phyloP scores from a whole-genome alignment of 2,329 filamentous ascomycete genomes.

The Gliomastix tumulicola region DNA sequence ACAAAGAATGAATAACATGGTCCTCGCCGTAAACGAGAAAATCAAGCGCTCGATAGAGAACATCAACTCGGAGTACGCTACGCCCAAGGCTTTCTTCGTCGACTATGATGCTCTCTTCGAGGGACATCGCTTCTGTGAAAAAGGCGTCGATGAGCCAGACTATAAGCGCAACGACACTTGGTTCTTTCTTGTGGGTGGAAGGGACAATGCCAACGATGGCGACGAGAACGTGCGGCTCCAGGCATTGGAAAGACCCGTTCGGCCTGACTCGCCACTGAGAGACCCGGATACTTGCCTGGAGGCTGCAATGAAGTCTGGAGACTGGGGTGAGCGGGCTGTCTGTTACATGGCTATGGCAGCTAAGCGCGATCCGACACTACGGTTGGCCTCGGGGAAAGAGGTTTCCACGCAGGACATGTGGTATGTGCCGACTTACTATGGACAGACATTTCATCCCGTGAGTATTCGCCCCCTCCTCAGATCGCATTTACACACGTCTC shows the following conservation, averaged over 20 bases:
- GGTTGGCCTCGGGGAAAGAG: slow-evolving; percentile 15
- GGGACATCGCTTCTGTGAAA: slow-evolving; percentile 37
- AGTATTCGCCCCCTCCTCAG: slow-evolving; percentile 5
- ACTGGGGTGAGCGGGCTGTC: slow-evolving; percentile 34
- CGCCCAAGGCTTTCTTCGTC: slow-evolving; percentile 32
- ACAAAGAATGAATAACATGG: slow-evolving; percentile 34
- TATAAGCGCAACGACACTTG: slow-evolving; percentile 34
- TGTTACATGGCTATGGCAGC: slow-evolving; percentile 36
- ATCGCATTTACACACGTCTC: too few species aligned
- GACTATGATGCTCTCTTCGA: slow-evolving; percentile 36
- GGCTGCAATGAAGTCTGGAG: slow-evolving; percentile 23
- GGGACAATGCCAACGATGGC: slow-evolving; percentile 22
- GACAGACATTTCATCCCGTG: slow-evolving; percentile 37
- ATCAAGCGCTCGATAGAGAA: slow-evolving; percentile 23
- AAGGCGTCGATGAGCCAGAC: slow-evolving; percentile 31
- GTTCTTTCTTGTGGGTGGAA: slow-evolving; percentile 40
- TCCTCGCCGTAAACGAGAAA: slow-evolving; percentile 31
- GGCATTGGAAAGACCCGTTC: slow-evolving; percentile 5
- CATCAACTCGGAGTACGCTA: slow-evolving; percentile 28
- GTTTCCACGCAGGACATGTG: slow-evolving; percentile 28
- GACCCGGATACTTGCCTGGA: slow-evolving; percentile 27
- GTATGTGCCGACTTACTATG: slow-evolving; percentile 39
- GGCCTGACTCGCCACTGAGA: slow-evolving; percentile 23
- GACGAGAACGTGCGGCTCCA: slow-evolving; percentile 2
- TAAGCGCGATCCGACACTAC: slow-evolving; percentile 23